phyloP scores from a whole-genome alignment of 441 rosid genomes.

The Viola pubescens region DNA sequence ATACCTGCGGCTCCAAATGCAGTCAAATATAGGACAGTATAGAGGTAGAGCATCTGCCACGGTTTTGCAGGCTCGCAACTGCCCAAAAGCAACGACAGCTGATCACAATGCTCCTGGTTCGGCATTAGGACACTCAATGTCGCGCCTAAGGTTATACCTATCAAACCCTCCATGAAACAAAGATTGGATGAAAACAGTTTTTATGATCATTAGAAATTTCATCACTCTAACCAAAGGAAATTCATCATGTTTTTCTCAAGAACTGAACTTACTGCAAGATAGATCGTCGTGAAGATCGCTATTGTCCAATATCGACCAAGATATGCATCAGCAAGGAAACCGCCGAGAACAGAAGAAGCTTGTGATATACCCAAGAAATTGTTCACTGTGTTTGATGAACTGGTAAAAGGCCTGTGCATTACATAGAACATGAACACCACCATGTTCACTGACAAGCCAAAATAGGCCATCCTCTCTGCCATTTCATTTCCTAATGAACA shows the following conservation, averaged over 20 bases:
- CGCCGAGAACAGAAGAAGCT: constrained; percentile 85
- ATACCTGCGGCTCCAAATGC: constrained; percentile 94
- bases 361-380: constrained; percentile 90
- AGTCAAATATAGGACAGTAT: constrained; percentile 64
- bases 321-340: constrained; percentile 92
- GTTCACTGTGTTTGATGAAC: constrained; percentile 79
- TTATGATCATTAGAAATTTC: too few relatives aligned
- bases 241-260: background rate
- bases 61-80: constrained; percentile 65
- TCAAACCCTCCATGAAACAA: constrained; percentile 54
- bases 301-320: constrained; percentile 93
- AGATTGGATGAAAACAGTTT: background rate
- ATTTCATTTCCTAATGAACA: constrained; percentile 71
- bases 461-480: constrained; percentile 98
- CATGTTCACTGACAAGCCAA: constrained; percentile 92
- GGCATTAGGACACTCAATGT: constrained; percentile 53
- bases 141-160: constrained; percentile 76
- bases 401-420: constrained; percentile 77
- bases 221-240: background rate
- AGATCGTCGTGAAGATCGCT: constrained; percentile 80
- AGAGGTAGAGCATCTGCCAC: constrained; percentile 81
- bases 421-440: constrained; percentile 82
- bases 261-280: constrained; percentile 53
- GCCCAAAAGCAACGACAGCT: constrained; percentile 60
- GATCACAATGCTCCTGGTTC: constrained; percentile 55